Percentiles rank a stretch among this genome's conserved stretches.
phyloP scores from a whole-genome alignment of 768 basidiomycete species.

The Tricholoma sp. region DNA sequence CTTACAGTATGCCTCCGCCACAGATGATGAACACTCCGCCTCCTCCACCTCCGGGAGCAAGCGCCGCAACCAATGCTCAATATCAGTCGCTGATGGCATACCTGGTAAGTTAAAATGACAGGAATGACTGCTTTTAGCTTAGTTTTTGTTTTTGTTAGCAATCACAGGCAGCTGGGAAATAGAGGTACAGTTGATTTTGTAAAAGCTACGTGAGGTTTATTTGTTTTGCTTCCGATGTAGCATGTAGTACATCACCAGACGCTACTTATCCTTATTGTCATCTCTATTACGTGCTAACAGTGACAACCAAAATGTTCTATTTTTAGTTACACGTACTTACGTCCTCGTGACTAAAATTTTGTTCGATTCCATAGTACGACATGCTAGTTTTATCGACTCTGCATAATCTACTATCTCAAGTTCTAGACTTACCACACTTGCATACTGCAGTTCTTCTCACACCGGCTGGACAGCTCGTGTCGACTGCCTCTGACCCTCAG shows the following conservation, averaged over 20 bases:
- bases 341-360: neutral
- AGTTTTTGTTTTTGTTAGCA: conserved; percentile 20
- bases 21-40: conserved; percentile 42
- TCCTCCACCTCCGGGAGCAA: conserved; percentile 29
- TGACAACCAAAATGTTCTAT: neutral
- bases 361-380: neutral
- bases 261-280: neutral
- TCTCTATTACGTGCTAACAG: neutral
- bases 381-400: conserved; percentile 73
- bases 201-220: neutral
- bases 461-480: conserved; percentile 70
- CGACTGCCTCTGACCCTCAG: conserved; percentile 50
- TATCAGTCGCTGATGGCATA: conserved; percentile 71
- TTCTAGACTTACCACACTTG: conserved; percentile 53
- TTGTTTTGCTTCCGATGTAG: neutral
- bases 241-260: neutral
- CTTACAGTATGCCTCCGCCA: conserved; percentile 35
- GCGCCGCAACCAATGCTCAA: conserved; percentile 37
- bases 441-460: conserved; percentile 73
- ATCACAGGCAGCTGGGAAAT: conserved; percentile 25
- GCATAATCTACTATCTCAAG: conserved; percentile 58
- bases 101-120: conserved; percentile 38
- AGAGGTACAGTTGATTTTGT: conserved; percentile 1
- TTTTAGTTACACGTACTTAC: neutral
- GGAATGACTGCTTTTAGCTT: neutral